Evolutionary conservation across 2,329 filamentous ascomycete genomes (phyloP).

Genomic region (Scorias spongiosa): DNA sequence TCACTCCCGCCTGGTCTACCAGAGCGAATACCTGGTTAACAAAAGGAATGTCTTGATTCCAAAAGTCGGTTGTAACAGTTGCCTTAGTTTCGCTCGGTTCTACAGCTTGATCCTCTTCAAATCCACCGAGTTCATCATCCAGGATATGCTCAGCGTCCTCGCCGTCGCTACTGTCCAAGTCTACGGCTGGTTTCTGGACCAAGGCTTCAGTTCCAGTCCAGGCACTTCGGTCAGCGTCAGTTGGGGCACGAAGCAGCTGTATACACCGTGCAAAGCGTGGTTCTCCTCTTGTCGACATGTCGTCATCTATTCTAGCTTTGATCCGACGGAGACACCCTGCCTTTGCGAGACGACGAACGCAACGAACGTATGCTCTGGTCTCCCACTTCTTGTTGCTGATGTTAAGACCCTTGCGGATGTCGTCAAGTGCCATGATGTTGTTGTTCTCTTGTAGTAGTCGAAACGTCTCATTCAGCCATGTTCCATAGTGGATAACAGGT

Average conservation of each 20-base stretch:
- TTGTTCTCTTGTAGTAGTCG: slow-evolving; percentile 31
- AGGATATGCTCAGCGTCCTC: slow-evolving; percentile 11
- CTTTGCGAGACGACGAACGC: slow-evolving; percentile 25
- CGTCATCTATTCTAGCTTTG: slow-evolving; percentile 11
- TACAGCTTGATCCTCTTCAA: slow-evolving; percentile 3
- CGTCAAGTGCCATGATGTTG: slow-evolving; percentile 35
- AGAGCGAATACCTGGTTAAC: slow-evolving; percentile 38
- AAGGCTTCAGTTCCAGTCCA: slow-evolving; percentile 3
- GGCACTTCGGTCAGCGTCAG: slow-evolving; percentile 13
- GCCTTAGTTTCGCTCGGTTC: slow-evolving; percentile 35
- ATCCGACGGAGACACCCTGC: slow-evolving; percentile 25
- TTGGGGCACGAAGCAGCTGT: slow-evolving; percentile 25
- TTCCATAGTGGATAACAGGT: slow-evolving; percentile 27
- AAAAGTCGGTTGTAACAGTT: slow-evolving; percentile 32
- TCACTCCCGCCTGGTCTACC: slow-evolving; percentile 29
- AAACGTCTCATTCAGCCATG: slow-evolving; percentile 34
- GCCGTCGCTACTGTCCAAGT: slow-evolving; percentile 7
- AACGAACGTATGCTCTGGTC: slow-evolving; percentile 23
- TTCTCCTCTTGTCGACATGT: neutral
- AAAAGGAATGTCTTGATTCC: slow-evolving; percentile 11
- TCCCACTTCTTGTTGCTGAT: slow-evolving; percentile 21
- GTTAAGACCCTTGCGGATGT: slow-evolving; percentile 34
- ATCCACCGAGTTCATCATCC: slow-evolving; percentile 17
- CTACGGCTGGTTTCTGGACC: neutral
- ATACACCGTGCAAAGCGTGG: slow-evolving; percentile 19